phyloP scores from a whole-genome alignment of 306 rosid species.

The Pterocarpus santalinus region DNA sequence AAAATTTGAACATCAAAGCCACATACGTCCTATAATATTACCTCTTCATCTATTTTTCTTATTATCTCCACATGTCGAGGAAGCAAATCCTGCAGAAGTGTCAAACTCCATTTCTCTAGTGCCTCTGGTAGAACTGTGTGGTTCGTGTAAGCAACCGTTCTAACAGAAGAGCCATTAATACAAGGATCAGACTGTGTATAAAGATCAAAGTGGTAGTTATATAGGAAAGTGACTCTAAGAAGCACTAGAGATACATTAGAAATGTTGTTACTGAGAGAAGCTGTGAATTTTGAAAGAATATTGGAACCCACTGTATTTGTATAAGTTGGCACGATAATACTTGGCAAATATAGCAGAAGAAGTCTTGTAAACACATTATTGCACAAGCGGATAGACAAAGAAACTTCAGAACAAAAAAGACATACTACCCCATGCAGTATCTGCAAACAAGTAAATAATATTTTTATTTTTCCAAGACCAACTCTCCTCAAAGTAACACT shows the following conservation, averaged over 20 bases:
- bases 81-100: slow-evolving; percentile 82
- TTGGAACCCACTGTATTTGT: slow-evolving; percentile 17
- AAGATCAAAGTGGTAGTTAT: slow-evolving; percentile 11
- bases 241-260: not conserved
- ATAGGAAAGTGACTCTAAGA: slow-evolving; percentile 1
- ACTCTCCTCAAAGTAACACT: slow-evolving; percentile 3
- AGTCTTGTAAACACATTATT: not conserved
- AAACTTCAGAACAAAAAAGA: not conserved
- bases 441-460: slow-evolving; percentile 24
- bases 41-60: slow-evolving; percentile 86
- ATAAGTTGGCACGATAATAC: slow-evolving; percentile 12
- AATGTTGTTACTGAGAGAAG: not conserved
- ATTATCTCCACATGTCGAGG: slow-evolving; percentile 95
- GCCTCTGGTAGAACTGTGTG: slow-evolving; percentile 98
- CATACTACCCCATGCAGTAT: not conserved
- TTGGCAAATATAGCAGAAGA: not conserved
- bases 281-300: slow-evolving; percentile 13
- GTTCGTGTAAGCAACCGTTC: slow-evolving; percentile 95
- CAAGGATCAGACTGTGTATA: slow-evolving; percentile 35
- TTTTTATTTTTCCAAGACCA: not conserved
- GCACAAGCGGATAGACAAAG: too few species aligned
- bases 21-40: slow-evolving; percentile 35
- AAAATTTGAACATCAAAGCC: slow-evolving; percentile 38
- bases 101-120: slow-evolving; percentile 92
- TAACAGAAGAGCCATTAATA: slow-evolving; percentile 48